Conservation (phyloP, 768 basidiomycete species). For the Astraeus odoratus region DNA sequence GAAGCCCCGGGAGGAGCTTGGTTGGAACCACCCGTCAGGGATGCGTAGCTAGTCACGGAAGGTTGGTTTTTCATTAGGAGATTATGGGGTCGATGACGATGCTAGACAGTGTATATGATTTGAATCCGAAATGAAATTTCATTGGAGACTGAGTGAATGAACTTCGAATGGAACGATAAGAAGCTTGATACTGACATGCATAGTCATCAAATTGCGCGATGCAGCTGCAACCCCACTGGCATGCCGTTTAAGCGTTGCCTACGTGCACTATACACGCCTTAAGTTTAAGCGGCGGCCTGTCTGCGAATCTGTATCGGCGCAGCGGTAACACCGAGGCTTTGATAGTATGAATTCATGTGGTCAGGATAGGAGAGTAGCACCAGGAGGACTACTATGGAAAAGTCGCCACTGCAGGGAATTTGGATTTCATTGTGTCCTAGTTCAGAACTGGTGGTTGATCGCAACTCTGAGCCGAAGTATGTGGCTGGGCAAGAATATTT, state of each 20-base stretch:
- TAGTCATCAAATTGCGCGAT: not conserved
- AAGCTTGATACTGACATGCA: not conserved
- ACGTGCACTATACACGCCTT: too few species aligned
- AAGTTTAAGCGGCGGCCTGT: not conserved
- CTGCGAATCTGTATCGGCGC: not conserved
- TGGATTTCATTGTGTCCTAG: too few species aligned
- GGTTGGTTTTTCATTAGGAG: not conserved
- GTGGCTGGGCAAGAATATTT: too few species aligned
- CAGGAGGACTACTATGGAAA: too few species aligned
- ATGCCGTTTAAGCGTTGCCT: not conserved
- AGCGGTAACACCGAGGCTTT: too few species aligned
- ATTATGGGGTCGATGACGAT: not conserved
- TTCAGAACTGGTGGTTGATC: too few species aligned
- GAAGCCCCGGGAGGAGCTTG: not conserved
- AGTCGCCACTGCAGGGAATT: too few species aligned
- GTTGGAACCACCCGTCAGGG: not conserved
- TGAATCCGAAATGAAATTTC: not conserved
- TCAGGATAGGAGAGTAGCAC: too few species aligned
- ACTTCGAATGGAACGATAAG: not conserved
- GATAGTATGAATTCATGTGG: too few species aligned
- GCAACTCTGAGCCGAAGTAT: too few species aligned
- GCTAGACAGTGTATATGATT: not conserved
- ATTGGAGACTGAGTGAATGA: not conserved
- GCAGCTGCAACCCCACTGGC: not conserved
- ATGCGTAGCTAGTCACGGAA: not conserved